Percentiles rank a stretch among this genome's conserved stretches.
These are phyloP conservation scores for Pseudognaphalium luteoalbum DNA, from an alignment of 129 eudicot genomes.

Conservation along the genomic window DNA sequence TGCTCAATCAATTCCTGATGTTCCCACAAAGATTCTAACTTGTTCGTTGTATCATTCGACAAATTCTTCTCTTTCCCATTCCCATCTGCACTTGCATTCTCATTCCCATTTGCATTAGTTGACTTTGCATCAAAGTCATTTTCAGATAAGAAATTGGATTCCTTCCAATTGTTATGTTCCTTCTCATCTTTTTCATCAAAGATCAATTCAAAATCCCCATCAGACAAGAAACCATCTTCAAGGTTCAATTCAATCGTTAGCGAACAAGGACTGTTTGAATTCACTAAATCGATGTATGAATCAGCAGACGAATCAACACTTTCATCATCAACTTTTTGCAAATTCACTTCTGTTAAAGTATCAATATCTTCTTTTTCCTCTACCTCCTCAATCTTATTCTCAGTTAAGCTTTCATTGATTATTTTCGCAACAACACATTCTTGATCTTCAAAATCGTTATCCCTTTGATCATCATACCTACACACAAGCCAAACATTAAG, in stretches of 20 bases:
- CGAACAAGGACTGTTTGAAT: slow-evolving; percentile 27
- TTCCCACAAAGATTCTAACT: slow-evolving; percentile 89
- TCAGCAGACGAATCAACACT: slow-evolving; percentile 29
- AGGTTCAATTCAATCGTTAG: slow-evolving; percentile 33
- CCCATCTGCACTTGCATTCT: neutral
- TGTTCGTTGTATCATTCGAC: slow-evolving; percentile 39
- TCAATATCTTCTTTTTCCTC: slow-evolving; percentile 25
- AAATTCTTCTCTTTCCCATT: slow-evolving; percentile 34
- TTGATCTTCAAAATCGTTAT: slow-evolving; percentile 27
- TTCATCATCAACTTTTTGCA: slow-evolving; percentile 22
- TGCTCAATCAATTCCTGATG: slow-evolving; percentile 96
- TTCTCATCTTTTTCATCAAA: slow-evolving; percentile 17
- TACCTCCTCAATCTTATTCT: slow-evolving; percentile 21
- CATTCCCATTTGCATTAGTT: slow-evolving; percentile 15
- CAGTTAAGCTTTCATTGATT: neutral
- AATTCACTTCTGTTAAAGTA: slow-evolving; percentile 21
- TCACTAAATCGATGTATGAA: slow-evolving; percentile 34
- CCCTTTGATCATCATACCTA: slow-evolving; percentile 20
- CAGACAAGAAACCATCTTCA: slow-evolving; percentile 71
- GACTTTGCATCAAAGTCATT: slow-evolving; percentile 41
- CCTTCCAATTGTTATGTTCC: slow-evolving; percentile 16
- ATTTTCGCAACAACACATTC: slow-evolving; percentile 19
- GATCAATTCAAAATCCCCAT: slow-evolving; percentile 53
- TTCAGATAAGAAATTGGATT: slow-evolving; percentile 44
- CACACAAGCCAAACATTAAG: neutral